Evolutionary conservation across 2,329 filamentous ascomycete species (phyloP).

Genomic region (Sclerotiophoma versabilis): DNA sequence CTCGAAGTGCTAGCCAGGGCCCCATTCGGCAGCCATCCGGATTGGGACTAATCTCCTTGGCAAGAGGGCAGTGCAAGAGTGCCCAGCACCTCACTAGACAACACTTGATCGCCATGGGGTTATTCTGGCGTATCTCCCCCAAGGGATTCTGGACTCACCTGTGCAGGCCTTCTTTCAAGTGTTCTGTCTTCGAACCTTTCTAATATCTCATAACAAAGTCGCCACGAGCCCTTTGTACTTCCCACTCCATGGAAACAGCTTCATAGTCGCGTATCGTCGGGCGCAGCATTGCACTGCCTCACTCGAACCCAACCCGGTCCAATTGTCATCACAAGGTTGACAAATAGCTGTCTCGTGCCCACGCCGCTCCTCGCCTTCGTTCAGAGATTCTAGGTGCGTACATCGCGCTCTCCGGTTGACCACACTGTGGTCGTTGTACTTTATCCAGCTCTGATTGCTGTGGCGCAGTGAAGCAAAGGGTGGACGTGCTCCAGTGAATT

Average conservation of each 20-base stretch:
- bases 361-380: conserved; percentile 17
- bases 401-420: conserved; percentile 13
- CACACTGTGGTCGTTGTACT: neutral
- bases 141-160: neutral
- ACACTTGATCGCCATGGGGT: conserved; percentile 17
- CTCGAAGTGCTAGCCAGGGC: conserved; percentile 3
- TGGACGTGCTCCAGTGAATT: neutral
- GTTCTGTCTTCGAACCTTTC: neutral
- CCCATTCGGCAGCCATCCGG: conserved; percentile 3
- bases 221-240: neutral
- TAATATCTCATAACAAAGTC: neutral
- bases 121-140: conserved; percentile 6
- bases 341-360: conserved; percentile 4
- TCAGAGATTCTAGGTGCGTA: conserved; percentile 14
- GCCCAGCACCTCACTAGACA: conserved; percentile 4
- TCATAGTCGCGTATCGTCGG: conserved; percentile 6
- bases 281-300: conserved; percentile 17
- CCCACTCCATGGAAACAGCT: conserved; percentile 1
- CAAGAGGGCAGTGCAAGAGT: conserved; percentile 15
- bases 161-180: conserved; percentile 4
- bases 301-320: neutral
- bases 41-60: conserved; percentile 7
- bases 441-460: conserved; percentile 13
- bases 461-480: conserved; percentile 7
- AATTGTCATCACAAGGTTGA: neutral